A percentile compares a stretch with the other conserved stretches of the same genome.
Conservation (phyloP, 257 asterid species). For the Coffea eugenioides region DNA sequence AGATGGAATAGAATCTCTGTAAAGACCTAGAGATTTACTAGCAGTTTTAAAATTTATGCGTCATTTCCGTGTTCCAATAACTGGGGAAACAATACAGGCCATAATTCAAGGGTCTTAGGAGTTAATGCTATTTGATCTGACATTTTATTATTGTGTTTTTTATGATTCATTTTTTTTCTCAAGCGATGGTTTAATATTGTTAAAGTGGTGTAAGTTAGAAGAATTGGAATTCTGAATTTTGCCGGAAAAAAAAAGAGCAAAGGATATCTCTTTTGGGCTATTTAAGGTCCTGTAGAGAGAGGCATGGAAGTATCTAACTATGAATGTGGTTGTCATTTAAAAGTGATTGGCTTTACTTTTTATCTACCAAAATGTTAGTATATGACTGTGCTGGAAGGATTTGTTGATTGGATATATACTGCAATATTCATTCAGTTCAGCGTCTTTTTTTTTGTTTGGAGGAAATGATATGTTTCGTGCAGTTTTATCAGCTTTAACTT, state of each 20-base stretch:
- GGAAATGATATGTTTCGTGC: not conserved
- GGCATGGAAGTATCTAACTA: not conserved
- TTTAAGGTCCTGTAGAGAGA: not conserved
- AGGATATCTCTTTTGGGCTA: not conserved
- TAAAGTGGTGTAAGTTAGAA: not conserved
- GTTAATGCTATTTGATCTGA: not conserved
- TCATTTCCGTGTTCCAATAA: not conserved
- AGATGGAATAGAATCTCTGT: constrained; percentile 10
- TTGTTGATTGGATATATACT: not conserved
- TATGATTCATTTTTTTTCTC: not conserved
- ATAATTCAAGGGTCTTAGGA: not conserved
- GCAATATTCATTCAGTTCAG: not conserved
- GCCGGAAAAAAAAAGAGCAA: not conserved
- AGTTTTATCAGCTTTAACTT: not conserved
- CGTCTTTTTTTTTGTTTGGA: not conserved
- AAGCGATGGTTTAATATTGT: not conserved
- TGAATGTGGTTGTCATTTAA: not conserved
- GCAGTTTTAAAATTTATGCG: not conserved
- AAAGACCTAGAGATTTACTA: not conserved
- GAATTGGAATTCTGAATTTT: not conserved
- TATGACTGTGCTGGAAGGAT: not conserved
- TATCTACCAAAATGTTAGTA: not conserved
- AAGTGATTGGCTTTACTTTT: not conserved
- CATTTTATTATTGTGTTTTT: not conserved
- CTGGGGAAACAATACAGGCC: not conserved